phyloP scores from a whole-genome alignment of 805 yeast species.

The Zygosaccharomyces gambellarensis region DNA sequence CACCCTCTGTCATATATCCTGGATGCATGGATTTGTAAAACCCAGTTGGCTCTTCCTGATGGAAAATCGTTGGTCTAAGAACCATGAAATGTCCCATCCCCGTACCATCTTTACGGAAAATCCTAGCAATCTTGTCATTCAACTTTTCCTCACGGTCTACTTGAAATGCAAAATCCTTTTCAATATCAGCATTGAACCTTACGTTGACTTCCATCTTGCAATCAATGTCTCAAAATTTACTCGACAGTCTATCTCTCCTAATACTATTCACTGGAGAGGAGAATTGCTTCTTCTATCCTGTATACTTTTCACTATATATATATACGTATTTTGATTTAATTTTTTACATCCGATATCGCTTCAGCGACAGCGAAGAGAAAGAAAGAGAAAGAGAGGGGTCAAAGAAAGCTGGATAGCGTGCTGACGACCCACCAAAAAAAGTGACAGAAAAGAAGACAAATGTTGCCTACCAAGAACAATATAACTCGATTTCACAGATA shows the following conservation, averaged over 20 bases:
- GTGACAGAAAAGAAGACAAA: neutral
- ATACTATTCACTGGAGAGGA: neutral
- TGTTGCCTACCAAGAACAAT: too few relatives aligned
- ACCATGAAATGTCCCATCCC: slow-evolving; percentile 53
- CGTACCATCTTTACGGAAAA: slow-evolving; percentile 42
- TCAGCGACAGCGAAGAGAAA: neutral
- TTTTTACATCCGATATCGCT: slow-evolving; percentile 5
- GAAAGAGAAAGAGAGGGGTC: neutral
- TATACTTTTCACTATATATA: neutral
- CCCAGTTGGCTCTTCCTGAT: slow-evolving; percentile 56
- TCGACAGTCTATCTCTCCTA: neutral
- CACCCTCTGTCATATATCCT: slow-evolving; percentile 76
- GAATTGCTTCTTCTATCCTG: neutral
- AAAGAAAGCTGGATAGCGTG: neutral
- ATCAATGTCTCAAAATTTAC: neutral
- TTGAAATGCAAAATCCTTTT: slow-evolving; percentile 85
- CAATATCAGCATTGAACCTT: slow-evolving; percentile 79
- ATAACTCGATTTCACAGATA: too few relatives aligned
- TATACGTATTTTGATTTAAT: slow-evolving; percentile 6
- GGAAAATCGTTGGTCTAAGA: slow-evolving; percentile 76
- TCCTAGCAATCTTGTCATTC: slow-evolving; percentile 46
- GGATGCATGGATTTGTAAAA: slow-evolving; percentile 54
- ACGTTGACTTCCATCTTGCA: slow-evolving; percentile 45
- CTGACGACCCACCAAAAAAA: neutral
- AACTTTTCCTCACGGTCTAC: slow-evolving; percentile 58